Evolutionary conservation across 345 rosid genomes (phyloP).

Genomic region (Camelina sativa): DNA sequence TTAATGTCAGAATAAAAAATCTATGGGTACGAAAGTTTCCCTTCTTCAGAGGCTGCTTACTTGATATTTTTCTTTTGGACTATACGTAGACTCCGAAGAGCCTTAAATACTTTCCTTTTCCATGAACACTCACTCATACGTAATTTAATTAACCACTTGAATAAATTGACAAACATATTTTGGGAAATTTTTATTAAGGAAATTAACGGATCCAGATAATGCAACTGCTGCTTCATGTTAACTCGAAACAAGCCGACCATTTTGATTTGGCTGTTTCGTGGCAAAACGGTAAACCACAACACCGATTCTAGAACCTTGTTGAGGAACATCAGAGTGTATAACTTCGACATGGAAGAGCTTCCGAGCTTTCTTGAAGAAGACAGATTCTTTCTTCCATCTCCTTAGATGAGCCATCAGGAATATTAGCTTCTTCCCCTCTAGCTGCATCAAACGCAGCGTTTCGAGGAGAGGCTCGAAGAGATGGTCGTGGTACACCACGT

Average conservation of each 20-base stretch:
- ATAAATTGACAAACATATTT: background rate
- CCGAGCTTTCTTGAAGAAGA: conserved; percentile 75
- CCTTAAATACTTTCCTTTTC: conserved; percentile 6
- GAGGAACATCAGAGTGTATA: conserved; percentile 54
- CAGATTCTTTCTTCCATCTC: conserved; percentile 85
- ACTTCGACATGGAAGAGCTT: conserved; percentile 62
- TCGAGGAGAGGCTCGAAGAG: conserved; percentile 65
- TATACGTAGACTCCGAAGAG: conserved; percentile 5
- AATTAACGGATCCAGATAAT: background rate
- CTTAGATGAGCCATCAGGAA: conserved; percentile 75
- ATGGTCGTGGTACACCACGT: conserved; percentile 77
- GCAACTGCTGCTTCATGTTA: background rate
- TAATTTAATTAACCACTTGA: background rate
- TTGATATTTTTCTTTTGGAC: conserved; percentile 6
- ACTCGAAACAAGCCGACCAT: conserved; percentile 28
- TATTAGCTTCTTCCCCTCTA: conserved; percentile 43
- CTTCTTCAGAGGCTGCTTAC: conserved; percentile 30
- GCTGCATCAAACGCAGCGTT: conserved; percentile 56
- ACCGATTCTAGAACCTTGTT: conserved; percentile 59
- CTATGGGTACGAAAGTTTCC: conserved; percentile 33
- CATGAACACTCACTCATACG: background rate
- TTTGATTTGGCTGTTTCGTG: conserved; percentile 35
- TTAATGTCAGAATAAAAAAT: conserved; percentile 14
- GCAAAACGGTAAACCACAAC: conserved; percentile 63
- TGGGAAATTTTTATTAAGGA: background rate